Evolutionary conservation across 75 land plant genomes (phyloP), one percentile per base, ranked within the genome.

Genomic region (Larix kaempferi): DNA sequence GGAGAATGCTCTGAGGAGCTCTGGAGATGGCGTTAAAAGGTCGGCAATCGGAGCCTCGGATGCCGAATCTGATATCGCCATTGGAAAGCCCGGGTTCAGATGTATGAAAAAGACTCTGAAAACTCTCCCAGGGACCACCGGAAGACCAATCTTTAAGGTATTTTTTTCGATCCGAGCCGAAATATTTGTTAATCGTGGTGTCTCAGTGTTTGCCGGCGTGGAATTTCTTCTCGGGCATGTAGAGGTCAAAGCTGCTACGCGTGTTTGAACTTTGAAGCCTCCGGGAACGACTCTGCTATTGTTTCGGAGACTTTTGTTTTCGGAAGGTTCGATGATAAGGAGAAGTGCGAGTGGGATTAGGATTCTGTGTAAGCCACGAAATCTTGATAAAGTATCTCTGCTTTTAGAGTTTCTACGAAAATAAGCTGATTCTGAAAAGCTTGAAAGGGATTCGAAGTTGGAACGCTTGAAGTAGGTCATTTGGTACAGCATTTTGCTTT

Each of bases 71-170:
- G 73, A 69, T 44, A 69, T n/a, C 49, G 73, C 23, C 39, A 69
- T 19, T n/a, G n/a, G 6, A 39, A 69, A 41, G 15, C 10, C 41
- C 23, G 25, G 54, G 13, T 10, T 23, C 49, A 41, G n/a, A 41
- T 39, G 23, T 22, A 0, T n/a, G 12, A 23, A 23, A 69, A 69
- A 69, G 22, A 23, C 6, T n/a, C n/a, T 69, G 33, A 44, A 69
- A 69, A 69, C 54, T 41, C 39, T 49, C 19, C 11, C 49, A 29
- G 73, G 73, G 73, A 39, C 73, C 73, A 35, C 73, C 10, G 73
- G 73, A 69, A 11, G 49, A 69, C 52, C 26, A 39, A 41, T 41
- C 23, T 69, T 41, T 41, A 41, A 69, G 73, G 73, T n/a, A 33
- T 67, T 69, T 19, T 69, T n/a, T 37, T 19, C 19, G 73, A 39